Conservation (phyloP, 257 asterid species). For the Coffea canephora region DNA sequence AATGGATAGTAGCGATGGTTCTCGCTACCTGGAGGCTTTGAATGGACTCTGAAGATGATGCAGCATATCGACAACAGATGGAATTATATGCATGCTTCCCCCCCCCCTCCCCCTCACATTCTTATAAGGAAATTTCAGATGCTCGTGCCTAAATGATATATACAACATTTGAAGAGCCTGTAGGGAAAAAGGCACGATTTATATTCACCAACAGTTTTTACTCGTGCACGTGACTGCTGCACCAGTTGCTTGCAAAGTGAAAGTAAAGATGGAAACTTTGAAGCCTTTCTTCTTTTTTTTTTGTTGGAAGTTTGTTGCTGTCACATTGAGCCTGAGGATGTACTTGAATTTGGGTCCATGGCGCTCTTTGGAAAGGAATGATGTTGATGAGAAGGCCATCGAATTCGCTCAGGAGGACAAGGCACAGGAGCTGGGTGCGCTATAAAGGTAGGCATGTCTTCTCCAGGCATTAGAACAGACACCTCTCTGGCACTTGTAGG, state of each 20-base stretch:
- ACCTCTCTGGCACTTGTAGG: constrained; percentile 62
- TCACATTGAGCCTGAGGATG: constrained; percentile 30
- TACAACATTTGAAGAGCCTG: constrained; percentile 8
- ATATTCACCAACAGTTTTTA: constrained; percentile 8
- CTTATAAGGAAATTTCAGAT: not conserved
- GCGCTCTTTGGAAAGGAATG: constrained; percentile 8
- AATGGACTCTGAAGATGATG: constrained; percentile 3
- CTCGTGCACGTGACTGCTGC: not conserved
- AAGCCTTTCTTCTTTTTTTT: too few relatives aligned
- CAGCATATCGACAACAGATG: constrained; percentile 1
- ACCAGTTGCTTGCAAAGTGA: not conserved
- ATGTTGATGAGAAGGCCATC: constrained; percentile 58
- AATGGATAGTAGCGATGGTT: not conserved
- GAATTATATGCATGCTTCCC: not conserved
- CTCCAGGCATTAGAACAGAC: constrained; percentile 88
- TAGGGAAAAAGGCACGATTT: constrained; percentile 5
- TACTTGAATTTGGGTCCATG: constrained; percentile 15
- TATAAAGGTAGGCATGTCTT: constrained; percentile 67
- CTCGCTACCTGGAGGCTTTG: not conserved
- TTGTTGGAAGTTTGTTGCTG: not conserved
- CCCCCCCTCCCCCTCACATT: constrained; percentile 5
- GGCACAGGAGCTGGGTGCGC: constrained; percentile 89
- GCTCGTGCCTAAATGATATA: not conserved
- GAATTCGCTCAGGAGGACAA: constrained; percentile 62
- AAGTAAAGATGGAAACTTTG: not conserved